These are phyloP conservation scores for Polytrichum formosum DNA, from an alignment of 225 moss, liverwort and hornwort genomes.

Conservation along the genomic window DNA sequence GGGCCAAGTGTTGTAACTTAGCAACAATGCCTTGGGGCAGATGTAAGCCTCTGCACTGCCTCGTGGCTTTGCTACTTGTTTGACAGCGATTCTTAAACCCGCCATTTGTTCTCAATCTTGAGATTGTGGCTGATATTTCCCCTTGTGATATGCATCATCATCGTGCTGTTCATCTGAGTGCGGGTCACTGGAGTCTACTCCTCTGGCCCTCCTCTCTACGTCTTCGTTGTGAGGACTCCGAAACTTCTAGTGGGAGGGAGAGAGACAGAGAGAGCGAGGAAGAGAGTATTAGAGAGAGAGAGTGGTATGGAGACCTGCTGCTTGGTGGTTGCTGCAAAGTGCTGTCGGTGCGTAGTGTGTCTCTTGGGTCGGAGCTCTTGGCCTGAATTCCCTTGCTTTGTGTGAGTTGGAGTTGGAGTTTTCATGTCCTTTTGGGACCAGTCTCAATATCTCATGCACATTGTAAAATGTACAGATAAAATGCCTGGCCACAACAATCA, in stretches of 20 bases:
- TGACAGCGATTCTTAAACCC: background rate
- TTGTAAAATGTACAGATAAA: slow-evolving; percentile 22
- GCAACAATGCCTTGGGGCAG: no score
- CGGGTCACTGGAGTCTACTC: background rate
- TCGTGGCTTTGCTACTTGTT: background rate
- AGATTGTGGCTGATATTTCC: background rate
- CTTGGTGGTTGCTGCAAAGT: background rate
- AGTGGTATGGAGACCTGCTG: background rate
- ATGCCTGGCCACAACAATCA: slow-evolving; percentile 42
- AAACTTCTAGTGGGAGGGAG: background rate
- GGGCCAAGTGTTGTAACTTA: no score
- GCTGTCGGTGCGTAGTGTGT: background rate
- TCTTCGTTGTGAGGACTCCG: background rate
- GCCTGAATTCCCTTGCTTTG: background rate
- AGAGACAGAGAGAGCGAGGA: background rate
- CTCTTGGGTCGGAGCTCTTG: background rate
- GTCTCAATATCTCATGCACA: background rate
- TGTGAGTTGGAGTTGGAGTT: background rate
- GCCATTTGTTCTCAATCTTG: background rate
- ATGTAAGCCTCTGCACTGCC: no score
- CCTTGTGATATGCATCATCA: background rate
- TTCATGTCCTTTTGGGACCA: background rate
- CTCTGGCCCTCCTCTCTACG: background rate
- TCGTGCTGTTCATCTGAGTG: background rate
- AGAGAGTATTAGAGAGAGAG: no score